Evolutionary conservation across 768 basidiomycete genomes (phyloP).

Genomic region (Trametes coccinea): DNA sequence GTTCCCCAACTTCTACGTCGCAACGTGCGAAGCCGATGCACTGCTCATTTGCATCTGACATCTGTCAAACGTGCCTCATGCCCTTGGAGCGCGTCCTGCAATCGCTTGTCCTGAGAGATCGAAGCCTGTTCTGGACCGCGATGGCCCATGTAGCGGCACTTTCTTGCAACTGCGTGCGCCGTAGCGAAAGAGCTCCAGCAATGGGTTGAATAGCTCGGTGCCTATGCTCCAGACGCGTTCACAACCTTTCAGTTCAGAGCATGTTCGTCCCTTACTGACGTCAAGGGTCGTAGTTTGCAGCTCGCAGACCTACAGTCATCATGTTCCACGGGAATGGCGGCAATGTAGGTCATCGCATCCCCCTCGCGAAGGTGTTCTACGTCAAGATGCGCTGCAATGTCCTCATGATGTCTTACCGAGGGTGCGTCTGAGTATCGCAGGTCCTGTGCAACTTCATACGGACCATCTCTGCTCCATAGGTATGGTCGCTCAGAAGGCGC

Average conservation of each 20-base stretch:
- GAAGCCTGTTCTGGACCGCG: no score
- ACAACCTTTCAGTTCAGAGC: not conserved
- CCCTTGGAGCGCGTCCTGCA: not conserved
- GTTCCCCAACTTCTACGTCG: not conserved
- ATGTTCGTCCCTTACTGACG: conserved; percentile 4
- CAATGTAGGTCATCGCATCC: conserved; percentile 87
- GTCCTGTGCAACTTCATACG: conserved; percentile 1
- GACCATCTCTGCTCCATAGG: conserved; percentile 38
- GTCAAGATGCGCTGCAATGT: conserved; percentile 88
- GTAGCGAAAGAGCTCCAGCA: no score
- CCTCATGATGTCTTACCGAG: conserved; percentile 91
- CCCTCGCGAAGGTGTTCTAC: conserved; percentile 81
- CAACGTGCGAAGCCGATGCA: not conserved
- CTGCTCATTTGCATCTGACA: no score
- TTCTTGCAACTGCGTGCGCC: not conserved
- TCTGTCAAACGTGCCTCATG: not conserved
- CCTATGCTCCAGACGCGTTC: not conserved
- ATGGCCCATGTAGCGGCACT: not conserved
- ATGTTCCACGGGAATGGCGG: conserved; percentile 95
- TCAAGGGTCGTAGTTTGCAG: conserved; percentile 38
- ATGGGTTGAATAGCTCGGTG: not conserved
- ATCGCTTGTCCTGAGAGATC: not conserved
- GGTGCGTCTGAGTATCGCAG: conserved; percentile 46
- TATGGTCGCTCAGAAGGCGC: conserved; percentile 88
- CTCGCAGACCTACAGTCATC: conserved; percentile 75